Evolutionary conservation across 768 basidiomycete species (phyloP), one percentile per base, ranked within the genome.

Genomic region (Lentinula sp.): DNA sequence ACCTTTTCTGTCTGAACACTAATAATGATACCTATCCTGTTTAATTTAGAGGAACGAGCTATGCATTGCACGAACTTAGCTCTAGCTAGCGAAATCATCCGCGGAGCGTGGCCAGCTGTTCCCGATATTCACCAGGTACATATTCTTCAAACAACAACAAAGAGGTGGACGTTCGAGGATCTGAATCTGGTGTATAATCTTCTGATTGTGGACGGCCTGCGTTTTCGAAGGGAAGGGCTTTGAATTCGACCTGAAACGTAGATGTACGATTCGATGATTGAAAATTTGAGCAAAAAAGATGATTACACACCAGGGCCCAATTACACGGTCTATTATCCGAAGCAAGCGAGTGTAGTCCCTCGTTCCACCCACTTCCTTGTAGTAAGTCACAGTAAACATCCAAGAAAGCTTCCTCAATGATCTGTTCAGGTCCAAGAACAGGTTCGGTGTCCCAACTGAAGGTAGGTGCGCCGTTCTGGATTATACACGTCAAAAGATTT

Each of bases 401-500:
- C 33, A 98, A 68, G 71, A 98, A 98, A 1, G 89, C 82, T 72
- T 94, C 93, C 69, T 99, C 96, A 45, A 98, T 79, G 59, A 93
- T 81, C 67, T 91, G 91, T 66, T 93, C 90, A 9, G 41, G 75
- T 73, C 90, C 92, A 62, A 87, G 75, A 18, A 91, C 85, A 0
- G 94, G 91, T 45, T 88, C 87, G 0, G 92, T 96, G 68, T 97
- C 93, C 91, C 94, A 96, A 0, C 92, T 88, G 69, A 99, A 99
- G 0, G 87, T 76, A 1, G 93, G 93, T 23, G 96, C 78, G 1
- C 82, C 43, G 10, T 55, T 55, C 53, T 55, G 16, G 2, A 41
- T 43, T 9, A 32, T 23, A 13, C 10, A n/a, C 66, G 42, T 67
- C 67, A 9, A 18, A 39, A 45, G 10, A 23, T 51, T 5, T 43